These are phyloP conservation scores for Tolypocladium amazonense DNA, from an alignment of 2,329 filamentous ascomycete species.

Conservation along the genomic window DNA sequence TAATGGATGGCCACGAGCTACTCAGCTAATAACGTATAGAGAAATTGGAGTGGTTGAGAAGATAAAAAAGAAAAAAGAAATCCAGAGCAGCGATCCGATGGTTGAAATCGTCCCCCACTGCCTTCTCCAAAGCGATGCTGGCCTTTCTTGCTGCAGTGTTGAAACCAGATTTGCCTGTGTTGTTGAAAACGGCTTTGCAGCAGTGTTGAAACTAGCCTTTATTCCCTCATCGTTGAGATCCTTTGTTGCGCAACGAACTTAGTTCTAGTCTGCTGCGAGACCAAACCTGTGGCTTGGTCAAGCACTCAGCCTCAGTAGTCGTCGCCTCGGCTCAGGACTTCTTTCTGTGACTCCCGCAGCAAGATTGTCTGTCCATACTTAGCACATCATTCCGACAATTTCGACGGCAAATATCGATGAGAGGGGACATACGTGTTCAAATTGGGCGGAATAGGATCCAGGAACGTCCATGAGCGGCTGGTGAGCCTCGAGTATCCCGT, in stretches of 20 bases:
- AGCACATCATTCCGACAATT: neutral
- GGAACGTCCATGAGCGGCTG: slow-evolving; percentile 44
- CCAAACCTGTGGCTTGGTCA: neutral
- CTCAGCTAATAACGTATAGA: no score
- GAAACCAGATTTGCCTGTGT: neutral
- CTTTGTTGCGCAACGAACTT: neutral
- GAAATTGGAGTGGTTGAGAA: no score
- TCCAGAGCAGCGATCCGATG: neutral
- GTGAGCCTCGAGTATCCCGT: slow-evolving; percentile 47
- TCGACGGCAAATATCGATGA: no score
- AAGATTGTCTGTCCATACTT: slow-evolving; percentile 30
- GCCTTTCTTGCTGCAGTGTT: neutral
- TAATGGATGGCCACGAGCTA: no score
- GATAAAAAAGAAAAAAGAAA: neutral
- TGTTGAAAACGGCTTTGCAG: neutral
- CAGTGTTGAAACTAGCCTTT: neutral
- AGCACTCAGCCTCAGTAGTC: slow-evolving; percentile 30
- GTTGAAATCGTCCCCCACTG: neutral
- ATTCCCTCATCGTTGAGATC: no score
- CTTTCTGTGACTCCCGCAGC: slow-evolving; percentile 32
- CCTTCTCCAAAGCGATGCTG: neutral
- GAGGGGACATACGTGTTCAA: slow-evolving; percentile 38
- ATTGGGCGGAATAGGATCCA: slow-evolving; percentile 54
- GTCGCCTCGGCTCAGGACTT: slow-evolving; percentile 40
- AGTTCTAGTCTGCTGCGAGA: neutral